A percentile compares a stretch with the other conserved stretches of the same genome.
phyloP scores from a whole-genome alignment of 345 rosid species.

The Populus simonii region DNA sequence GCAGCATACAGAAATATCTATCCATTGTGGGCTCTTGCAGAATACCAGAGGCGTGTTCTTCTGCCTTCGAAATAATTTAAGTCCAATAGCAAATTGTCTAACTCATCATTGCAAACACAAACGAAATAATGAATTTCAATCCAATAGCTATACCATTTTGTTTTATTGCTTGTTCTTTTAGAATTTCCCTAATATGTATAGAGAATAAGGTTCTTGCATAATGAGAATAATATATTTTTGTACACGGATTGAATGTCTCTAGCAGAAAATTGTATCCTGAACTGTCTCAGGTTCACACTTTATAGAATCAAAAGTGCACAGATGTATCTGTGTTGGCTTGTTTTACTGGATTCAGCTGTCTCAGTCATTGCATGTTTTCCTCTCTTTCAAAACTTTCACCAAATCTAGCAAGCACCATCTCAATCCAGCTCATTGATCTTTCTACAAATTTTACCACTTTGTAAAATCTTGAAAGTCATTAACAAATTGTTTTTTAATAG shows the following conservation, averaged over 20 bases:
- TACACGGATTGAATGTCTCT: neutral
- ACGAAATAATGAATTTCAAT: no score
- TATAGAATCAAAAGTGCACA: no score
- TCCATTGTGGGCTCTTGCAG: constrained; percentile 72
- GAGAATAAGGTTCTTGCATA: neutral
- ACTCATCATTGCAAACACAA: neutral
- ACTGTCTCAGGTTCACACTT: neutral
- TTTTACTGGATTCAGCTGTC: no score
- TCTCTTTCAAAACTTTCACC: no score
- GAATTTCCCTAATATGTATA: neutral
- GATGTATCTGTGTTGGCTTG: no score
- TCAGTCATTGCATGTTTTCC: no score
- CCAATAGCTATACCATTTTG: neutral
- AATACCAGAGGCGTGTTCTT: constrained; percentile 35
- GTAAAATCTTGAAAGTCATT: no score
- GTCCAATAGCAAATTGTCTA: neutral
- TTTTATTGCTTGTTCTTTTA: neutral
- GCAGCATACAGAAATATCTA: constrained; percentile 68
- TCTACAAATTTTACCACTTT: no score
- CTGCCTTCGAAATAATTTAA: neutral
- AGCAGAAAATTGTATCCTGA: neutral
- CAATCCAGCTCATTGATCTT: no score
- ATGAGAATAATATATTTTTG: no score
- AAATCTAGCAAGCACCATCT: no score
- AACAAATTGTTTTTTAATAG: no score